A percentile compares a stretch with the other conserved stretches of the same genome.
phyloP scores from a whole-genome alignment of 768 basidiomycete species.

The Hericium rajendrae region DNA sequence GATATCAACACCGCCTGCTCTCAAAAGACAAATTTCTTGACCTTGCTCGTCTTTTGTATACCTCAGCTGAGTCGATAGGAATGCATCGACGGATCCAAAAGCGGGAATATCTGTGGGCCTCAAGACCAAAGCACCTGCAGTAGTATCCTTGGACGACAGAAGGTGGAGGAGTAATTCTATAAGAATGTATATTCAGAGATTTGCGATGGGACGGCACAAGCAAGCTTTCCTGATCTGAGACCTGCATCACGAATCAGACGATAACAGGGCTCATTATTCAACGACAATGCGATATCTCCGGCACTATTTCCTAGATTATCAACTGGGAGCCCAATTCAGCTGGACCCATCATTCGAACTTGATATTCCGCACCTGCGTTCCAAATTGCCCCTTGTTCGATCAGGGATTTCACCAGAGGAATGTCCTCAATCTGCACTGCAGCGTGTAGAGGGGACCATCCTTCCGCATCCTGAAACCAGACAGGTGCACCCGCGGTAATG shows the following conservation, averaged over 20 bases:
- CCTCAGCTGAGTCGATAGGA: constrained; percentile 58
- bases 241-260: constrained; percentile 83
- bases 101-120: constrained; percentile 45
- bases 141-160: constrained; percentile 35
- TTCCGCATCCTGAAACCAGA: constrained; percentile 82
- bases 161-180: constrained; percentile 64
- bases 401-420: constrained; percentile 52
- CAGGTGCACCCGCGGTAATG: constrained; percentile 60
- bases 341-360: neutral
- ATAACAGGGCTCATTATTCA: constrained; percentile 72
- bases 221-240: constrained; percentile 67
- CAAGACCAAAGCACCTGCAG: constrained; percentile 30
- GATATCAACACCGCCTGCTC: constrained; percentile 56
- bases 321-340: constrained; percentile 30
- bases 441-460: constrained; percentile 84
- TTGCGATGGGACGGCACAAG: constrained; percentile 5
- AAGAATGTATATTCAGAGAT: neutral
- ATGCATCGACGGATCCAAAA: constrained; percentile 53
- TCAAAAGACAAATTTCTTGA: constrained; percentile 74
- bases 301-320: constrained; percentile 77
- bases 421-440: constrained; percentile 65
- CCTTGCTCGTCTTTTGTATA: constrained; percentile 64
- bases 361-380: constrained; percentile 59
- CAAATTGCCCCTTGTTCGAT: constrained; percentile 82
- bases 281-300: constrained; percentile 81